Conservation (phyloP, 805 yeast genomes). For the baker's yeast (Saccharomyces cerevisiae) region DNA sequence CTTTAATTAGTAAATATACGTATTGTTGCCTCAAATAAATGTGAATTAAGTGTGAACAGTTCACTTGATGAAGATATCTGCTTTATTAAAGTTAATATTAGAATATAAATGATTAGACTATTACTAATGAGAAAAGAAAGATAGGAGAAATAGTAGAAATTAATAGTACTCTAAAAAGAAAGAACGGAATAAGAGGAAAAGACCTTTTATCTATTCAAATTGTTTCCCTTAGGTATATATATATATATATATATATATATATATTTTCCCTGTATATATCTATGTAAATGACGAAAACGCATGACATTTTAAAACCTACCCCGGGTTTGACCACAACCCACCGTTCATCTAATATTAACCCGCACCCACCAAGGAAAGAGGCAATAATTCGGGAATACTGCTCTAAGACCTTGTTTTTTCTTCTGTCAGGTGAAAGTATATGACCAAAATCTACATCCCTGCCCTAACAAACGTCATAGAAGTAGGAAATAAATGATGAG, state of each 20-base stretch:
- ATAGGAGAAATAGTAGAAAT: not conserved
- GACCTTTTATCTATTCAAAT: not conserved
- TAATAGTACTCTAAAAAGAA: not conserved
- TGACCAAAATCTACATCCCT: not conserved
- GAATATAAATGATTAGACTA: no score
- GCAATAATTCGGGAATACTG: not conserved
- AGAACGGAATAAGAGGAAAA: no score
- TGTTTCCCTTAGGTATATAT: not conserved
- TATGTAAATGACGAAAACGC: not conserved
- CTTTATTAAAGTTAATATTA: no score
- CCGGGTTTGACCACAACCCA: not conserved
- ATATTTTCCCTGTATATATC: no score
- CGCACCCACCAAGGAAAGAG: not conserved
- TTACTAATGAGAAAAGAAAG: no score
- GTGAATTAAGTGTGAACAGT: not conserved
- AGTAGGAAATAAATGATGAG: not conserved
- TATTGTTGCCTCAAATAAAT: not conserved
- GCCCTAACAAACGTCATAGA: not conserved
- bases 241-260: no score
- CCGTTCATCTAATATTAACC: not conserved
- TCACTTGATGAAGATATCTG: not conserved
- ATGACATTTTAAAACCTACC: not conserved
- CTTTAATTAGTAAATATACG: not conserved
- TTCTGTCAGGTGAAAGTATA: not conserved
- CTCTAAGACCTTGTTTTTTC: not conserved